phyloP scores from a whole-genome alignment of 179 eudicot species.

The Sideroxylon spinosum region DNA sequence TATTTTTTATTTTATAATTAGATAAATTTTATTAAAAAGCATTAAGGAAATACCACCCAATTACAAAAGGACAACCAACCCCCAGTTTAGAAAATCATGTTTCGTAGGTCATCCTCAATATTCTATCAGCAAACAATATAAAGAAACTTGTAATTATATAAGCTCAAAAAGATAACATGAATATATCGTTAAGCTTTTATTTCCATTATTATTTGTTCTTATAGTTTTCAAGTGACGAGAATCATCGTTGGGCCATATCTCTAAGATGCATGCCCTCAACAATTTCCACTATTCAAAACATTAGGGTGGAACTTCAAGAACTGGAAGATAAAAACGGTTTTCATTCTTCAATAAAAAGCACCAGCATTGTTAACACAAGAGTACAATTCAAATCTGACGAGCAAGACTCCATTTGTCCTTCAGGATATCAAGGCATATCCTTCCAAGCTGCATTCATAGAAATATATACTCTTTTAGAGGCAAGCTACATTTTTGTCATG shows the following conservation, averaged over 20 bases:
- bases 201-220: neutral
- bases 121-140: neutral
- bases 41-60: too few relatives aligned
- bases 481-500: too few relatives aligned
- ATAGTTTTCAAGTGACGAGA: neutral
- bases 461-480: constrained; percentile 18
- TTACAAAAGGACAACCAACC: too few relatives aligned
- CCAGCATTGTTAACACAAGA: constrained; percentile 50
- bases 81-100: too few relatives aligned
- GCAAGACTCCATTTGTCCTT: constrained; percentile 99
- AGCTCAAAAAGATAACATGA: neutral
- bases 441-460: constrained; percentile 60
- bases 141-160: neutral
- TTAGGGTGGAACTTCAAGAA: neutral
- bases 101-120: too few relatives aligned
- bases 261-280: neutral
- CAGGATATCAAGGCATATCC: constrained; percentile 94
- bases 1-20: too few relatives aligned
- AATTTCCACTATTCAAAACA: neutral
- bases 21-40: too few relatives aligned
- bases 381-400: constrained; percentile 92
- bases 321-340: too few relatives aligned
- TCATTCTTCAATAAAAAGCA: neutral
- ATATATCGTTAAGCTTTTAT: neutral
- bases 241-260: neutral